Base-by-base conservation (phyloP, 2,329 filamentous ascomycete species). In the Ophiocordyceps polyrhachis-furcata region DNA sequence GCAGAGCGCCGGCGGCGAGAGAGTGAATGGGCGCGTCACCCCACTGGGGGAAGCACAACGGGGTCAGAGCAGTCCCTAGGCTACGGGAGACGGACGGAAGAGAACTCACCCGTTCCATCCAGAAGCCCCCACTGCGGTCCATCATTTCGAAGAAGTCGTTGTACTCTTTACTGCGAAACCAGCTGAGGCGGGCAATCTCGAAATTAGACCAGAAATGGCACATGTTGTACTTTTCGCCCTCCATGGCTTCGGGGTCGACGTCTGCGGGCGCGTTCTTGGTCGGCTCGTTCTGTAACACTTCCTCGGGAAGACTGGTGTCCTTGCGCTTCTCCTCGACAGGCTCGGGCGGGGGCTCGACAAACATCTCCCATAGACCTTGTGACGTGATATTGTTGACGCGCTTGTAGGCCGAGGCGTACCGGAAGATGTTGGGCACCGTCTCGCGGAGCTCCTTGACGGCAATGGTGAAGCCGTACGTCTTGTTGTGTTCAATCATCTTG, bases 141-240 rank as follows among this genome's bases (percentile, higher is more conserved):
- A 98, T 95, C 82, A 93, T 93, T 56, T 95, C 72, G 62, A 98
- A 98, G 63, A 98, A 98, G 52, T 95, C 91, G 55, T 93, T 83
- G 60, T 98, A 98, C 58, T 87, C 83, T 65, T 94, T 89, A 69
- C 88, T 95, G 54, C 91, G 79, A 74, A 96, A 96, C 78, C 87
- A 98, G 65, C 85, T 82, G 49, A 98, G 74, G 48, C 80, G 79
- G 14, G 91, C 91, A 65, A 98, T 98, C 64, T 98, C 91, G 53
- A 98, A 98, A 62, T 98, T 98, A 62, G 87, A 94, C 91, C 91
- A 98, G 70, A 95, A 98, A 69, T 98, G 91, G 62, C 91, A 98
- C 91, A 98, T 98, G 67, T 98, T 98, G 71, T 98, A 98, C 55
- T 80, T 84, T 62, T 98, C 91, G 50, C 87, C 86, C 59, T 96